These are phyloP conservation scores for Aureobasidium uvarum DNA, from an alignment of 2,329 filamentous ascomycete species.

Conservation along the genomic window DNA sequence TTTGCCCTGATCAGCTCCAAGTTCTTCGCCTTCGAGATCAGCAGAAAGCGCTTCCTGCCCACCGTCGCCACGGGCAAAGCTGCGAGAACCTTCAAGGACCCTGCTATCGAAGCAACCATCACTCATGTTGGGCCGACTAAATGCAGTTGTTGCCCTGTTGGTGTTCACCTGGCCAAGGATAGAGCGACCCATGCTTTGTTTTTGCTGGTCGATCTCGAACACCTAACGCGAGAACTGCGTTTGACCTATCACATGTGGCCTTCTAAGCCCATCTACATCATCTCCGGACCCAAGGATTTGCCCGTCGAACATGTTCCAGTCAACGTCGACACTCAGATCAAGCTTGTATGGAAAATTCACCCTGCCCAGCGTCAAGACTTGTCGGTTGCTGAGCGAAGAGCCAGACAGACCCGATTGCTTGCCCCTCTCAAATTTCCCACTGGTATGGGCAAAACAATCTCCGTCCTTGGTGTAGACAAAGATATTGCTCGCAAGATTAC, in stretches of 20 bases:
- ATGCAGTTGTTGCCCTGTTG: neutral
- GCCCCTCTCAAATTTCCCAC: neutral
- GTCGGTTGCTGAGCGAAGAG: neutral
- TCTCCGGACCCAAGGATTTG: neutral
- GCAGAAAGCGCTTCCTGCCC: conserved; percentile 13
- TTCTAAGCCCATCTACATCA: neutral
- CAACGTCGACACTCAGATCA: conserved; percentile 7
- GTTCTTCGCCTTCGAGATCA: conserved; percentile 8
- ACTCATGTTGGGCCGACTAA: neutral
- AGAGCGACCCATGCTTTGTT: neutral
- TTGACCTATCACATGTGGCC: conserved; percentile 10
- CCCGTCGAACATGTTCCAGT: neutral
- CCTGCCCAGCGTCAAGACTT: neutral
- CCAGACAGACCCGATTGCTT: neutral
- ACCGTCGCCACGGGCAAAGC: conserved; percentile 10
- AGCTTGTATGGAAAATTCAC: conserved; percentile 11
- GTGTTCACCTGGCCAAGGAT: neutral
- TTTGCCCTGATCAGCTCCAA: conserved; percentile 11
- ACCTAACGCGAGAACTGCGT: neutral
- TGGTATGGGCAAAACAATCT: neutral
- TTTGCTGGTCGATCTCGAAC: conserved; percentile 4
- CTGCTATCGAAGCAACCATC: conserved; percentile 4
- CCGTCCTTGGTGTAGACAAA: neutral
- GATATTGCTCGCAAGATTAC: neutral
- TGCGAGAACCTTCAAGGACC: neutral